phyloP scores from a whole-genome alignment of 169 alveolate species.

The Plasmodium fragile region DNA sequence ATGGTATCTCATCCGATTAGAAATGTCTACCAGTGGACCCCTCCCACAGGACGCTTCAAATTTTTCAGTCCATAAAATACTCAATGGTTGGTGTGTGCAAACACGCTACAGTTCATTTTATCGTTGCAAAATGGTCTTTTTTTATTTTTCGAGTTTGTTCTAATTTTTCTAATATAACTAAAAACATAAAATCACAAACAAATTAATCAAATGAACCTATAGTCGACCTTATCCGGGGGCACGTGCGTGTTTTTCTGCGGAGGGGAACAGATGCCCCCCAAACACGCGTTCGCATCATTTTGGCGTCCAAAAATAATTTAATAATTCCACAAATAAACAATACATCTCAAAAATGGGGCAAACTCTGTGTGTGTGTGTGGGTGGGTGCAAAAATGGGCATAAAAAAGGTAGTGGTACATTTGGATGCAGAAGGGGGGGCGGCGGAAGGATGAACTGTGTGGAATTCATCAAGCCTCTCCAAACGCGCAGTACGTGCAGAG shows the following conservation, averaged over 20 bases:
- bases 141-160: not conserved
- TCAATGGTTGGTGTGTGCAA: not conserved
- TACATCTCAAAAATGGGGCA: slow-evolving; percentile 25
- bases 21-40: not conserved
- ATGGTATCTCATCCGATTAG: not conserved
- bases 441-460: not conserved
- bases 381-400: slow-evolving; percentile 8
- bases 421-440: not conserved
- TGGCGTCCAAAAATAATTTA: slow-evolving; percentile 20
- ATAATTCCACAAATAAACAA: slow-evolving; percentile 74
- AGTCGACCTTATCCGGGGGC: not conserved
- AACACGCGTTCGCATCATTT: not conserved
- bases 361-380: too few species aligned
- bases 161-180: not conserved
- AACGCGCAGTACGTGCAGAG: not conserved
- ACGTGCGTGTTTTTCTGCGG: not conserved
- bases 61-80: not conserved
- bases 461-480: not conserved
- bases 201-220: slow-evolving; percentile 21
- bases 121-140: not conserved
- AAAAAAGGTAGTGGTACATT: not conserved
- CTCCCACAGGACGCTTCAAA: not conserved
- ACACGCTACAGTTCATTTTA: not conserved
- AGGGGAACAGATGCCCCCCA: not conserved
- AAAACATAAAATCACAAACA: slow-evolving; percentile 39